Percentiles rank a stretch among this genome's conserved stretches.
These are phyloP conservation scores for Neophaeococcomyces aloes DNA, from an alignment of 2,329 filamentous ascomycete species.

Conservation along the genomic window DNA sequence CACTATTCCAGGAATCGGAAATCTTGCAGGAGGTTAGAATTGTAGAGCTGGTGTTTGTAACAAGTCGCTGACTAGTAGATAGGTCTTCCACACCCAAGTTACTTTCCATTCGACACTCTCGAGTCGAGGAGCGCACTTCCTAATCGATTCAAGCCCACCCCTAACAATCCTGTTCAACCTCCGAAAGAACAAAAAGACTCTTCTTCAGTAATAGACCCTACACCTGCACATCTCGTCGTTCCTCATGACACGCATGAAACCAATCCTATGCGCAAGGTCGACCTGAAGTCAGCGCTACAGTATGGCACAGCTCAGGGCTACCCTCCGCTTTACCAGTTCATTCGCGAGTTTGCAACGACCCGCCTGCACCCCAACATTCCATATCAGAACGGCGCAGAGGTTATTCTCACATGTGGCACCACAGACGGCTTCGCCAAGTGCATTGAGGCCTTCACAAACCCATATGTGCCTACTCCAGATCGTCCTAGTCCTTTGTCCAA, in stretches of 20 bases:
- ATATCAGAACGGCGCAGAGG: constrained; percentile 64
- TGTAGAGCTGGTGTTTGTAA: constrained; percentile 1
- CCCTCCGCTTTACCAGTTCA: constrained; percentile 63
- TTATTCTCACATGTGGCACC: constrained; percentile 68
- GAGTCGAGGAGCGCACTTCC: constrained; percentile 69
- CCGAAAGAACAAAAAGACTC: constrained; percentile 24
- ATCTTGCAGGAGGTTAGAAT: constrained; percentile 47
- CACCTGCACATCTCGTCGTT: constrained; percentile 52
- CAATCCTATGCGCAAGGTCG: constrained; percentile 60
- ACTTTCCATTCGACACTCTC: constrained; percentile 86
- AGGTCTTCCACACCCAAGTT: constrained; percentile 70
- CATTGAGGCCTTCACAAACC: constrained; percentile 62
- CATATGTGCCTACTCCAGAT: constrained; percentile 61
- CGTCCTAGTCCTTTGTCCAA: constrained; percentile 43
- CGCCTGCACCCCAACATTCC: constrained; percentile 72
- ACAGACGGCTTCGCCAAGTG: constrained; percentile 79
- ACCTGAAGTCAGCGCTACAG: constrained; percentile 71
- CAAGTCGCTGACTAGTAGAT: constrained; percentile 11
- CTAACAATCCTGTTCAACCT: constrained; percentile 48
- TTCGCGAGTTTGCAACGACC: constrained; percentile 66
- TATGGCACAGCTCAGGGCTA: constrained; percentile 79
- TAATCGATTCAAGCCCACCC: constrained; percentile 61
- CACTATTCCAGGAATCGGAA: constrained; percentile 49
- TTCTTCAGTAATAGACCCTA: constrained; percentile 27
- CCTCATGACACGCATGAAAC: constrained; percentile 54